phyloP scores from a whole-genome alignment of 306 rosid genomes.

The apple (Malus domestica) region DNA sequence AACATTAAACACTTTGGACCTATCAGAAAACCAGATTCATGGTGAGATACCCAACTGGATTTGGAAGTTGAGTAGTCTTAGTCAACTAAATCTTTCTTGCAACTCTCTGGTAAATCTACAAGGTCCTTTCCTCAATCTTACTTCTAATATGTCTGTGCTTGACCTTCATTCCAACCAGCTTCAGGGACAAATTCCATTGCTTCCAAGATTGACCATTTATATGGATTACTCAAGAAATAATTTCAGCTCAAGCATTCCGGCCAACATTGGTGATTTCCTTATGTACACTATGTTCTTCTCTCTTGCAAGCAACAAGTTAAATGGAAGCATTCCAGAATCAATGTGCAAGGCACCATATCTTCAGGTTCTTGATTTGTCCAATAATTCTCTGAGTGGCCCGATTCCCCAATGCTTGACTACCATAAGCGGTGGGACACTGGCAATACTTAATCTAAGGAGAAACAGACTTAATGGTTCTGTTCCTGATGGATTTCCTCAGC shows the following conservation, averaged over 20 bases:
- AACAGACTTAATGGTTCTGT: constrained; percentile 6
- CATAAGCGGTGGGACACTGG: not conserved
- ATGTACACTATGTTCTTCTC: too few relatives aligned
- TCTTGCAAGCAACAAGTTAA: not conserved
- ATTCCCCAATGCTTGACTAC: not conserved
- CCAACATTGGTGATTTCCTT: too few relatives aligned
- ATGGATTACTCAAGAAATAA: constrained; percentile 23
- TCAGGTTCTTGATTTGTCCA: too few relatives aligned
- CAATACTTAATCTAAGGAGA: constrained; percentile 18
- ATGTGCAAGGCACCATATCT: too few relatives aligned
- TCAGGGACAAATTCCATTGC: constrained; percentile 5
- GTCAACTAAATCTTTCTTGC: constrained; percentile 30
- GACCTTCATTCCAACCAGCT: constrained; percentile 37
- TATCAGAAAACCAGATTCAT: constrained; percentile 30
- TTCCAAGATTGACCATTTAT: not conserved
- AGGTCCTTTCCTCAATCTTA: not conserved
- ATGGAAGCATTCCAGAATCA: too few relatives aligned
- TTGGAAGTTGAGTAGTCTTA: constrained; percentile 18
- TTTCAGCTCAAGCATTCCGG: not conserved
- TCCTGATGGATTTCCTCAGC: constrained; percentile 9
- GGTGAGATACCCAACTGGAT: constrained; percentile 48
- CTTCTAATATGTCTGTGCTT: not conserved
- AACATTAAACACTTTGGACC: constrained; percentile 14
- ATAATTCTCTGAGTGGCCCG: too few relatives aligned
- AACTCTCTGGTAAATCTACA: constrained; percentile 8